Conservation (phyloP, 2,329 filamentous ascomycete species). For the Xylariaceae sp. region DNA sequence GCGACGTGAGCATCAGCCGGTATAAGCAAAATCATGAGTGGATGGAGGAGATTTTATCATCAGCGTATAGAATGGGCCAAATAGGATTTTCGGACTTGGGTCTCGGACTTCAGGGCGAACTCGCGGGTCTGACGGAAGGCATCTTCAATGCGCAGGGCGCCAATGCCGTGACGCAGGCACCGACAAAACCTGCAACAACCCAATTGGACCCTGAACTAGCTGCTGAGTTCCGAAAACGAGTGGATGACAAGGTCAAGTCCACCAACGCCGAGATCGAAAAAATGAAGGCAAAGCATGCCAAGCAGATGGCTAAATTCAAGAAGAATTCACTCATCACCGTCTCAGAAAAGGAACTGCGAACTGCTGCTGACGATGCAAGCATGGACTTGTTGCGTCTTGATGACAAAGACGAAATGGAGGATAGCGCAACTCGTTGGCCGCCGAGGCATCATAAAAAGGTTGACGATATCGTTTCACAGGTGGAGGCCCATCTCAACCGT, state of each 20-base stretch:
- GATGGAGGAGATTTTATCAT: slow-evolving; percentile 97
- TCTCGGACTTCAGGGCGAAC: slow-evolving; percentile 76
- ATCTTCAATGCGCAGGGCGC: slow-evolving; percentile 67
- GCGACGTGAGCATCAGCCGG: slow-evolving; percentile 80
- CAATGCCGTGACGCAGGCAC: slow-evolving; percentile 43
- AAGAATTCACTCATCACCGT: slow-evolving; percentile 64
- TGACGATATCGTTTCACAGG: slow-evolving; percentile 68
- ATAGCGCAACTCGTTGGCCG: slow-evolving; percentile 38
- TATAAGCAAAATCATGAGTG: slow-evolving; percentile 97
- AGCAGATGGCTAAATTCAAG: slow-evolving; percentile 69
- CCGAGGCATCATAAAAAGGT: slow-evolving; percentile 52
- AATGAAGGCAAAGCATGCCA: slow-evolving; percentile 75
- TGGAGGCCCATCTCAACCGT: slow-evolving; percentile 67
- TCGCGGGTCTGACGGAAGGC: slow-evolving; percentile 76
- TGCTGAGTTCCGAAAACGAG: slow-evolving; percentile 77
- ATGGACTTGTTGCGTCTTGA: slow-evolving; percentile 62
- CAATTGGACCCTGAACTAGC: slow-evolving; percentile 72
- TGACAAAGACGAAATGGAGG: slow-evolving; percentile 49
- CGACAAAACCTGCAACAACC: slow-evolving; percentile 59
- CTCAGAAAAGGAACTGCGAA: slow-evolving; percentile 72
- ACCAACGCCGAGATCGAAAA: slow-evolving; percentile 78
- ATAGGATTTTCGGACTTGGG: slow-evolving; percentile 86
- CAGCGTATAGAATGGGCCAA: slow-evolving; percentile 78
- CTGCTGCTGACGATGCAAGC: slow-evolving; percentile 56
- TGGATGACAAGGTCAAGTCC: slow-evolving; percentile 65